Base-by-base conservation (phyloP, 2,329 filamentous ascomycete genomes). In the Trichoderma citrinoviride region DNA sequence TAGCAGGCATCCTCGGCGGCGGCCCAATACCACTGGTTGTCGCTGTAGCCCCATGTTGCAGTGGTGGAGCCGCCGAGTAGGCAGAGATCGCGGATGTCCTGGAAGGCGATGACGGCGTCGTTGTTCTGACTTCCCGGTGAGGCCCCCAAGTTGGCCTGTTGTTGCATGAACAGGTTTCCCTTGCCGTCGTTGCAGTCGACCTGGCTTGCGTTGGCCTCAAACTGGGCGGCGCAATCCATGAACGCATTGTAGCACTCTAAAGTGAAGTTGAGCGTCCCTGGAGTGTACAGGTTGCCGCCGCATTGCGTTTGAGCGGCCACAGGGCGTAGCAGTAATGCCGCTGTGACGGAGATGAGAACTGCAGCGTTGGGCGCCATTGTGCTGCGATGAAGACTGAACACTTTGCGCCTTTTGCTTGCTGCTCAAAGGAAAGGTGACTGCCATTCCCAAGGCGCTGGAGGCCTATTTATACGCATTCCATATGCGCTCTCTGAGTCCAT, bases 1-100 rank as follows among this genome's bases (percentile, higher is more conserved):
- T 55, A 66, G 37, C 65, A 66, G 19, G 25, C 43, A 27, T 40
- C 49, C 23, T 53, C 44, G 21, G 65, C 65, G 10, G 37, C 61
- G 29, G 44, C 40, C 65, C 65, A 66, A 47, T 66, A 66, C 65
- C 65, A 66, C 5, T 66, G 65, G 40, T 65, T 65, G 27, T 66
- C 65, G 53, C 65, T 66, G 15, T 46, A 66, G 14, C 64, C 64
- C 65, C 65, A 66, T 0, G 65, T 66, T 44, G 40, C 65, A 12
- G 44, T 58, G 12, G 65, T 65, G 5, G 50, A 40, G 25, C 65
- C 65, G 21, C 61, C 47, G 12, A 66, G 47, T 12, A 66, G 53
- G 41, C 65, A 66, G 23, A 66, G 61, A 12, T 66, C 61, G 7
- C 23, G 19, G 7, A 66, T 66, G 27, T 60, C 61, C 15, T 66